phyloP scores from a whole-genome alignment of 352 stramenopile genomes.

The Elongisporangium undulatum region DNA sequence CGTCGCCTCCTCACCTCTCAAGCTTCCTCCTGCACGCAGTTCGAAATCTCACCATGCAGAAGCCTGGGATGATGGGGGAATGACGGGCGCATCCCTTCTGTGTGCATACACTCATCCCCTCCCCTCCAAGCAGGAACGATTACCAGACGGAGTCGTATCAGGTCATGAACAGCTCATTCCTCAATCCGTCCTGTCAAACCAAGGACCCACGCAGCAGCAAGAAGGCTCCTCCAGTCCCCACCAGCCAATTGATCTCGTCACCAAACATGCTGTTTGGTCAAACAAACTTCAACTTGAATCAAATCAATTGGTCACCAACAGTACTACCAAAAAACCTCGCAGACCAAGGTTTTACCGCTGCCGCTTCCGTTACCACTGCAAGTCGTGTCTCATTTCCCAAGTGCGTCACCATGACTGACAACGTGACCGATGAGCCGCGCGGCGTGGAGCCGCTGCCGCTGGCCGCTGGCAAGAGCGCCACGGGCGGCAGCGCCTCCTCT shows the following conservation, averaged over 20 bases:
- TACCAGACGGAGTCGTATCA: neutral
- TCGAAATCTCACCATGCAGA: neutral
- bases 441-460: neutral
- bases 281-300: neutral
- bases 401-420: neutral
- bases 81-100: neutral
- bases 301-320: neutral
- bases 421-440: neutral
- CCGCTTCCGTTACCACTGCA: neutral
- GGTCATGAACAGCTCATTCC: neutral
- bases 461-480: constrained; percentile 6
- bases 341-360: neutral
- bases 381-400: neutral
- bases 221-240: too few relatives aligned
- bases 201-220: too few relatives aligned
- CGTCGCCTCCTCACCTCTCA: too few relatives aligned
- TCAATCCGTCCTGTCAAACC: neutral
- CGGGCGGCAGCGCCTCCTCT: constrained; percentile 19
- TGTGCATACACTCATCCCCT: neutral
- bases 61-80: neutral
- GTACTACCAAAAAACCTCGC: neutral
- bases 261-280: neutral
- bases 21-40: too few relatives aligned
- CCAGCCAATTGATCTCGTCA: neutral
- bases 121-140: neutral